phyloP scores from a whole-genome alignment of 2,329 filamentous ascomycete species.

The Pezicula rhizophila region DNA sequence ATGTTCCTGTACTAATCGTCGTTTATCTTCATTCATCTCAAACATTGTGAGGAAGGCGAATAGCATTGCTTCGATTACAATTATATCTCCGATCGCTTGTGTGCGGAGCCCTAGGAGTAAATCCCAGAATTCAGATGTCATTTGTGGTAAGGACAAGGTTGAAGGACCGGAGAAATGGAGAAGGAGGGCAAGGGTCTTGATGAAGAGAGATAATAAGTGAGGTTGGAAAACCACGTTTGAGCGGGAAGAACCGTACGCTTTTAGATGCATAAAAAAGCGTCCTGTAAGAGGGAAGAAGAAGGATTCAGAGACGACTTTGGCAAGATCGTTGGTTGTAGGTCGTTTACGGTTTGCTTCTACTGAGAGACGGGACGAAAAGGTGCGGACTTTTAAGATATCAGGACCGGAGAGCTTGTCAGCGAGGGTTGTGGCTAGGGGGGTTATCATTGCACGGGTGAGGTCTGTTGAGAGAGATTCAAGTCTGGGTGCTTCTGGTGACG shows the following conservation, averaged over 20 bases:
- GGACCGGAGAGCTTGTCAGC: constrained; percentile 77
- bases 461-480: constrained; percentile 62
- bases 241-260: constrained; percentile 42
- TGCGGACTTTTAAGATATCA: constrained; percentile 79
- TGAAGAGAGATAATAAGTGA: constrained; percentile 68
- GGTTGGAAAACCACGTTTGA: constrained; percentile 65
- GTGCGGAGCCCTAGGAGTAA: constrained; percentile 69
- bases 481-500: constrained; percentile 22
- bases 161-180: constrained; percentile 78
- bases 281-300: constrained; percentile 87
- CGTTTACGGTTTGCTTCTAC: constrained; percentile 51
- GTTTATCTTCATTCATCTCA: constrained; percentile 72
- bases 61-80: constrained; percentile 67
- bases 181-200: constrained; percentile 80
- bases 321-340: constrained; percentile 69
- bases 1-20: constrained; percentile 66
- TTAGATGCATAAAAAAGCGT: constrained; percentile 64
- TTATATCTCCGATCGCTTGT: constrained; percentile 52
- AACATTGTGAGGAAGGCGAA: constrained; percentile 75
- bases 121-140: constrained; percentile 80
- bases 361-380: constrained; percentile 73
- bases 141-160: constrained; percentile 66
- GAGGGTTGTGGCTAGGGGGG: constrained; percentile 73
- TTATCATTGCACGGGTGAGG: constrained; percentile 67
- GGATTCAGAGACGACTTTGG: constrained; percentile 64